These are phyloP conservation scores for Coniferiporia weirii DNA, from an alignment of 1,284 basidiomycete genomes.

Conservation along the genomic window DNA sequence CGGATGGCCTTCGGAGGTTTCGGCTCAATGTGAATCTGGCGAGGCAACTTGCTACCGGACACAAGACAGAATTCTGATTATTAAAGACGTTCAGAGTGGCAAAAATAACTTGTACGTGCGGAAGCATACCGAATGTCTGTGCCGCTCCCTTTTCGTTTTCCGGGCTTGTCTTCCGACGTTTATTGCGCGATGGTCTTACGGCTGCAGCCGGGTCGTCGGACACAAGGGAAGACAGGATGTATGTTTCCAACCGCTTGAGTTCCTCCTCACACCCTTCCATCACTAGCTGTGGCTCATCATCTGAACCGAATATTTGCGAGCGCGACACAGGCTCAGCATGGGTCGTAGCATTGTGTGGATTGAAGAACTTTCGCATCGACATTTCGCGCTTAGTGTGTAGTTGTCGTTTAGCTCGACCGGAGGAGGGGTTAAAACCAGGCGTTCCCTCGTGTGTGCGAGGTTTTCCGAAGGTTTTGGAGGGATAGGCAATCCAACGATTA, in stretches of 20 bases:
- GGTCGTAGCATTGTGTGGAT: constrained; percentile 1
- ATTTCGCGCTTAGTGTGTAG: background rate
- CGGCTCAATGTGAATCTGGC: background rate
- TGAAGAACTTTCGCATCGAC: constrained; percentile 2
- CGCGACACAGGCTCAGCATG: background rate
- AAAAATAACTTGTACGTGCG: background rate
- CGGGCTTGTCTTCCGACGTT: background rate
- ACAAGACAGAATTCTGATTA: background rate
- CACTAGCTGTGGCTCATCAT: background rate
- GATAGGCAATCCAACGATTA: no score
- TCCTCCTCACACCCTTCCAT: background rate
- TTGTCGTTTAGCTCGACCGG: no score
- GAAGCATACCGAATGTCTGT: background rate
- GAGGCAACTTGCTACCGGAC: background rate
- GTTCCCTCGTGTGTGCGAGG: no score
- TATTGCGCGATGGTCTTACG: background rate
- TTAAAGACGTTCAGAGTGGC: background rate
- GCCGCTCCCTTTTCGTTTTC: background rate
- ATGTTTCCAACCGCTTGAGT: background rate
- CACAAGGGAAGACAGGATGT: background rate
- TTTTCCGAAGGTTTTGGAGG: no score
- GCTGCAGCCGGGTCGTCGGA: background rate
- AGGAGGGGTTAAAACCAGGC: no score
- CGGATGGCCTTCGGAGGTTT: constrained; percentile 6
- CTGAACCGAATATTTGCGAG: constrained; percentile 1